Percentiles rank a stretch among this genome's conserved stretches.
phyloP scores from a whole-genome alignment of 2,329 filamentous ascomycete genomes.

The Westerdykella ornata region DNA sequence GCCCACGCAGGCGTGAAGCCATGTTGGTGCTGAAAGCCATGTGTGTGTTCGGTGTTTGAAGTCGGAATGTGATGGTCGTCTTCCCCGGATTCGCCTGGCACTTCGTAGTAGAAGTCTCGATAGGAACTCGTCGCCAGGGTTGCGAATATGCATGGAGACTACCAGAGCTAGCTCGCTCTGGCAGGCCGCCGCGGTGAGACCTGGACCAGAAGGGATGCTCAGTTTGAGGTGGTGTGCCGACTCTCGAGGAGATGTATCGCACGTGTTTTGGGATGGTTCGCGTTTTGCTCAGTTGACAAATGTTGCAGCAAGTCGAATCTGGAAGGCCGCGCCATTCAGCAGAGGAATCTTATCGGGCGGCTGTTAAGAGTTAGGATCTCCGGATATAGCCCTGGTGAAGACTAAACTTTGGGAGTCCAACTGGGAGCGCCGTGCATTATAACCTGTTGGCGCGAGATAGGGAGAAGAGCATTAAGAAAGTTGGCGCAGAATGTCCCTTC shows the following conservation, averaged over 20 bases:
- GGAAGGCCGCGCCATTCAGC: slow-evolving; percentile 33
- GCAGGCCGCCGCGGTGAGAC: slow-evolving; percentile 43
- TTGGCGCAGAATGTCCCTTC: slow-evolving; percentile 33
- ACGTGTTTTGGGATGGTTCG: slow-evolving; percentile 37
- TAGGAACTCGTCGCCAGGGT: slow-evolving; percentile 43
- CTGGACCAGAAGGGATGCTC: slow-evolving; percentile 37
- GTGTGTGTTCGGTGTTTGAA: slow-evolving; percentile 38
- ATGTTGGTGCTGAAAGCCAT: slow-evolving; percentile 38
- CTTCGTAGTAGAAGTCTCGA: slow-evolving; percentile 43
- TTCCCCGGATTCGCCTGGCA: slow-evolving; percentile 40
- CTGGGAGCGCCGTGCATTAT: slow-evolving; percentile 37
- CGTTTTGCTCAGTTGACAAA: slow-evolving; percentile 40
- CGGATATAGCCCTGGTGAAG: slow-evolving; percentile 36
- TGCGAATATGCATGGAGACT: slow-evolving; percentile 47
- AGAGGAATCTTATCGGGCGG: slow-evolving; percentile 33
- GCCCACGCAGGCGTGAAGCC: slow-evolving; percentile 27
- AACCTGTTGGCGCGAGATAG: slow-evolving; percentile 32
- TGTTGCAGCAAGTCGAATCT: slow-evolving; percentile 34
- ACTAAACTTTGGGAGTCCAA: slow-evolving; percentile 25
- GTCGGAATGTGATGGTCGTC: slow-evolving; percentile 34
- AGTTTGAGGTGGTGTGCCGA: slow-evolving; percentile 31
- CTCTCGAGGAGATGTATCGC: slow-evolving; percentile 34
- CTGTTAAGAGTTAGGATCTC: slow-evolving; percentile 35
- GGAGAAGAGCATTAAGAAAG: slow-evolving; percentile 37
- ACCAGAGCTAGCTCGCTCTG: slow-evolving; percentile 46